Evolutionary conservation across 2,329 filamentous ascomycete genomes (phyloP).

Genomic region (Atkinsonella hypoxylon): DNA sequence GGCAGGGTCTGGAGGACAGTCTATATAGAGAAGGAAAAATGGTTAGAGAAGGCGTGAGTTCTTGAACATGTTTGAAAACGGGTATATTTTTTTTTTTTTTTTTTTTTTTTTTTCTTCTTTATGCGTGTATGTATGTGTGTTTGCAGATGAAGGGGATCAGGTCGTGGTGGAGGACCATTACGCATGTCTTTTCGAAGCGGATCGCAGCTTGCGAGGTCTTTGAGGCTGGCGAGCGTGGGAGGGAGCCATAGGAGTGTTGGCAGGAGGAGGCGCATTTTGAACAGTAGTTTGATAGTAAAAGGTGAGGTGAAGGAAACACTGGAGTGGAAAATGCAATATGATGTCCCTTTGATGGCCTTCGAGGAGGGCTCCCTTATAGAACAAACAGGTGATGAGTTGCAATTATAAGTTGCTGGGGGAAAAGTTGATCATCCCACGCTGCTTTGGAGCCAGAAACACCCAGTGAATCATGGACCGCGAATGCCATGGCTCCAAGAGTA

Average conservation of each 20-base stretch:
- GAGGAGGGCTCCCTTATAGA: too few relatives aligned
- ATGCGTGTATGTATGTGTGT: too few relatives aligned
- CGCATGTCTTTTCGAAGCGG: constrained; percentile 15
- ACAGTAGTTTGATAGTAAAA: neutral
- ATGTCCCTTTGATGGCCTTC: too few relatives aligned
- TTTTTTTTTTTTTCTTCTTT: too few relatives aligned
- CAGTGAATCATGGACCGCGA: neutral
- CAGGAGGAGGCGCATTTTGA: constrained; percentile 1
- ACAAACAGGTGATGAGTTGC: neutral
- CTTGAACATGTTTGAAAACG: too few relatives aligned
- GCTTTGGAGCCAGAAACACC: neutral
- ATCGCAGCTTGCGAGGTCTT: constrained; percentile 14
- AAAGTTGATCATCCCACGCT: neutral
- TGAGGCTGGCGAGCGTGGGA: constrained; percentile 9
- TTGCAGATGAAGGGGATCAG: neutral
- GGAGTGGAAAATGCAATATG: too few relatives aligned
- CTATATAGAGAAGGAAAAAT: constrained; percentile 6
- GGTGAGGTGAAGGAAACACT: neutral
- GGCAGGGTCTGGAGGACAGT: constrained; percentile 54
- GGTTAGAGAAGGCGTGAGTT: neutral
- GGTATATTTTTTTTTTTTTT: too few relatives aligned
- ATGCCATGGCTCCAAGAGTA: neutral
- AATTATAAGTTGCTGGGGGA: neutral
- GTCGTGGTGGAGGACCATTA: constrained; percentile 7
- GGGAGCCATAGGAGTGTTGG: constrained; percentile 1